Conservation (phyloP, 805 yeast genomes). For the Candida rishiriensis region DNA sequence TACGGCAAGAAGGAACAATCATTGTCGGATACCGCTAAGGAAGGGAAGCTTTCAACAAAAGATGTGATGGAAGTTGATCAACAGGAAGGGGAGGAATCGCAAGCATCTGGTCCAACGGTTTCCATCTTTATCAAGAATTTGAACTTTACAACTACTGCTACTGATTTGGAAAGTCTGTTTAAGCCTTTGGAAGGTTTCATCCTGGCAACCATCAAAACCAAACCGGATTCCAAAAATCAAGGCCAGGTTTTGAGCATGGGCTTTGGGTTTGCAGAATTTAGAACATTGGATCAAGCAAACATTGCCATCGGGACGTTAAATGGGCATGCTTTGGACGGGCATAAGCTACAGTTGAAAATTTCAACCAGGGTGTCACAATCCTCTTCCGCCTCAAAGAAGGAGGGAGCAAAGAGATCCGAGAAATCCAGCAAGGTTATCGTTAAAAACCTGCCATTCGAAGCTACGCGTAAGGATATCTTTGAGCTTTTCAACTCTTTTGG, state of each 20-base stretch:
- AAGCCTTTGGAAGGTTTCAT: constrained; percentile 73
- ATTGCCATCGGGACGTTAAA: constrained; percentile 70
- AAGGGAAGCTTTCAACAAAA: constrained; percentile 29
- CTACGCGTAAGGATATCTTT: constrained; percentile 87
- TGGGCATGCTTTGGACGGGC: constrained; percentile 81
- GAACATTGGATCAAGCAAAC: constrained; percentile 70
- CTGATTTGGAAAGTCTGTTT: constrained; percentile 56
- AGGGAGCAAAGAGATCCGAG: constrained; percentile 31
- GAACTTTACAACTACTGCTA: constrained; percentile 72
- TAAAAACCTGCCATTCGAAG: constrained; percentile 96
- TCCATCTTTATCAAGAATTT: constrained; percentile 90
- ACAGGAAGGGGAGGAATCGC: constrained; percentile 31
- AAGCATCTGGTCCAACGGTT: constrained; percentile 66
- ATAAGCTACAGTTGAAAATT: constrained; percentile 80
- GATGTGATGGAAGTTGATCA: constrained; percentile 16
- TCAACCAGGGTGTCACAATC: constrained; percentile 68
- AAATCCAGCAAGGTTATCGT: constrained; percentile 79
- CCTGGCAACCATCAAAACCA: constrained; percentile 76
- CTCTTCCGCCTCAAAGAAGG: constrained; percentile 24
- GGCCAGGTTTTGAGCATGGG: constrained; percentile 87
- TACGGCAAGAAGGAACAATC: constrained; percentile 23
- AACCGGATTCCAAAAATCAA: constrained; percentile 75
- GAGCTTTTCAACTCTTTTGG: constrained; percentile 94
- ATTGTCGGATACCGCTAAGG: constrained; percentile 29
- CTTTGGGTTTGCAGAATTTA: constrained; percentile 92